phyloP scores from a whole-genome alignment of 2,329 filamentous ascomycete genomes.

The Penicillium sp. region DNA sequence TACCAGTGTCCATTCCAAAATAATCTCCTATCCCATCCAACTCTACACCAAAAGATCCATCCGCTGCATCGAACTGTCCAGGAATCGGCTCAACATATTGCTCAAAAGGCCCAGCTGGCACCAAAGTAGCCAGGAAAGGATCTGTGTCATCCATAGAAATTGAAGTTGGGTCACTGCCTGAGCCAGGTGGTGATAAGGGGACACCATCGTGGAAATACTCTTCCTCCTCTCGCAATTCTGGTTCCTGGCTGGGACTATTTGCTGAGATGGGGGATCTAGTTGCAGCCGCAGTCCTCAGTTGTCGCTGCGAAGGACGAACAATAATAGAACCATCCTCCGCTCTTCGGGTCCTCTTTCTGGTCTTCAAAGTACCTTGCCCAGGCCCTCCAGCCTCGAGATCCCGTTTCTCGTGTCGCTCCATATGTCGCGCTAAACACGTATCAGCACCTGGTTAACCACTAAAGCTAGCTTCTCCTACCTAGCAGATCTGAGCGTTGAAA shows the following conservation, averaged over 20 bases:
- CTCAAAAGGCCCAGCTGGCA: constrained; percentile 32
- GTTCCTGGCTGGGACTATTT: constrained; percentile 11
- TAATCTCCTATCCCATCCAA: constrained; percentile 47
- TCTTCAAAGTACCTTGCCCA: constrained; percentile 49
- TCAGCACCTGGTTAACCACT: neutral
- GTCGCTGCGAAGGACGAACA: constrained; percentile 35
- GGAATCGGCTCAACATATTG: constrained; percentile 34
- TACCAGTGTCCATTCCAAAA: constrained; percentile 58
- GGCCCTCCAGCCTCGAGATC: constrained; percentile 52
- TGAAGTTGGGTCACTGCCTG: constrained; percentile 24
- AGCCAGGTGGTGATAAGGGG: constrained; percentile 30
- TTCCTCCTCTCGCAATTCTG: constrained; percentile 5
- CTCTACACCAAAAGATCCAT: constrained; percentile 29
- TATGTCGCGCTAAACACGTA: constrained; percentile 54
- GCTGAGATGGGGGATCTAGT: constrained; percentile 8
- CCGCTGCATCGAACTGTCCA: constrained; percentile 35
- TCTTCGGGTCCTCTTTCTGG: constrained; percentile 51
- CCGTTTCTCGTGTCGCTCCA: constrained; percentile 52
- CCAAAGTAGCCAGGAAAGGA: constrained; percentile 31
- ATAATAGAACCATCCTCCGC: constrained; percentile 50
- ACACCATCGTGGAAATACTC: constrained; percentile 16
- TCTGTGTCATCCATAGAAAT: constrained; percentile 27
- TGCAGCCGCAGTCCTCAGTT: constrained; percentile 10
- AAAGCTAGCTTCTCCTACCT: constrained; percentile 39
- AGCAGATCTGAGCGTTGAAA: constrained; percentile 61